Evolutionary conservation across 2,329 filamentous ascomycete species (phyloP).

Genomic region (Helotiales sp.): DNA sequence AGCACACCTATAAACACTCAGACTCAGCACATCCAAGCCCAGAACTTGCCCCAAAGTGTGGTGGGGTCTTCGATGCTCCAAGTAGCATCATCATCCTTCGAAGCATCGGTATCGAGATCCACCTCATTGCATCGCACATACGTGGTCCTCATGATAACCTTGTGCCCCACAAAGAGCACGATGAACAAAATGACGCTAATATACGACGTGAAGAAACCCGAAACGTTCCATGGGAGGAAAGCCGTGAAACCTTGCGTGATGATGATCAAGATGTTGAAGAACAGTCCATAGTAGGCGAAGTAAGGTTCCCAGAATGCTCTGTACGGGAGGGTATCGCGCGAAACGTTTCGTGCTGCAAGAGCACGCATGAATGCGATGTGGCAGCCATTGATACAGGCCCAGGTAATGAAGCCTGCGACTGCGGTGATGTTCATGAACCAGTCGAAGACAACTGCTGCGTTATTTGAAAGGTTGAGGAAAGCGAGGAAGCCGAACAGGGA

Average conservation of each 20-base stretch:
- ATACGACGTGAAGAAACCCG: constrained; percentile 68
- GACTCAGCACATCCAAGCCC: constrained; percentile 32
- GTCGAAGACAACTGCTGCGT: constrained; percentile 66
- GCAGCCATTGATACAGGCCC: constrained; percentile 68
- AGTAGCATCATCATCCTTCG: constrained; percentile 43
- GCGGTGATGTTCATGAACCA: constrained; percentile 76
- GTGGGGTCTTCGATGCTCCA: constrained; percentile 43
- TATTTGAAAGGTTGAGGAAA: constrained; percentile 68
- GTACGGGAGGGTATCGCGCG: constrained; percentile 64
- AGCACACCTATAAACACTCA: not conserved
- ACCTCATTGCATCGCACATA: constrained; percentile 48
- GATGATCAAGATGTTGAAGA: constrained; percentile 67
- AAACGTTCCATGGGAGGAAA: constrained; percentile 66
- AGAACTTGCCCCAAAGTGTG: constrained; percentile 35
- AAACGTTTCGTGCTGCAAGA: constrained; percentile 59
- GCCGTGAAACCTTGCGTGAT: constrained; percentile 72
- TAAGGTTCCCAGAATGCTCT: constrained; percentile 66
- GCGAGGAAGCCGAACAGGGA: constrained; percentile 65
- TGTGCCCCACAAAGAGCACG: constrained; percentile 65
- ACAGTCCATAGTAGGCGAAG: constrained; percentile 67
- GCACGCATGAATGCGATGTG: constrained; percentile 70
- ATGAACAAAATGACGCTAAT: constrained; percentile 68
- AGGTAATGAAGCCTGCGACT: constrained; percentile 72
- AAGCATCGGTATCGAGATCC: constrained; percentile 50
- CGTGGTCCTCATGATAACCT: constrained; percentile 47